A percentile compares a stretch with the other conserved stretches of the same genome.
Evolutionary conservation across 371 early-diverging fungal genomes (phyloP).

Genomic region (Apophysomyces elegans): DNA sequence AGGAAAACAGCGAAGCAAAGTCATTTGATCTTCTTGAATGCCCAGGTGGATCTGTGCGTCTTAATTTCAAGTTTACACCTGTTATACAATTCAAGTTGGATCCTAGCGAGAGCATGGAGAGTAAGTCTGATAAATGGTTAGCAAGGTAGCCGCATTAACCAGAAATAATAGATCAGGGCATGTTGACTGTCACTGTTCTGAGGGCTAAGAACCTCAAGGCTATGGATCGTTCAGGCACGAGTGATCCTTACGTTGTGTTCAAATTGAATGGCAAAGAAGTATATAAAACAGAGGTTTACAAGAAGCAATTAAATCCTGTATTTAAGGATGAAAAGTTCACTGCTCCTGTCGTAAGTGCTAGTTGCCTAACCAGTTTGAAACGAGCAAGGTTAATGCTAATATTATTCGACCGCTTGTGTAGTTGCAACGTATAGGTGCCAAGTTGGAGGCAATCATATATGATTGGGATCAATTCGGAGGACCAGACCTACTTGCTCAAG

Average conservation of each 20-base stretch:
- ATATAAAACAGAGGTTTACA: slow-evolving; percentile 72
- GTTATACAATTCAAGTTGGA: slow-evolving; percentile 33
- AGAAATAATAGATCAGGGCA: slow-evolving; percentile 30
- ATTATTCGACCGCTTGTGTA: slow-evolving; percentile 8
- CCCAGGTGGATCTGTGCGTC: slow-evolving; percentile 20
- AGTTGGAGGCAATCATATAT: slow-evolving; percentile 61
- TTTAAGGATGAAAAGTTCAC: slow-evolving; percentile 72
- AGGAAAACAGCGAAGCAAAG: slow-evolving; percentile 2
- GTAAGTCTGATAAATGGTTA: slow-evolving; percentile 18
- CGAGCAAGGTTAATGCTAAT: not conserved
- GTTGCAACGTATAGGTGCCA: slow-evolving; percentile 42
- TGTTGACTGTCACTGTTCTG: slow-evolving; percentile 29
- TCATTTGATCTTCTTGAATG: slow-evolving; percentile 22
- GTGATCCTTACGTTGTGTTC: slow-evolving; percentile 80
- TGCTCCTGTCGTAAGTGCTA: slow-evolving; percentile 55
- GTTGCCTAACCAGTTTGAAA: slow-evolving; percentile 12
- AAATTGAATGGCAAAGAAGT: slow-evolving; percentile 72
- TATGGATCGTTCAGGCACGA: slow-evolving; percentile 57
- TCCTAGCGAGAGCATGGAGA: slow-evolving; percentile 41
- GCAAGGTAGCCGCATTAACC: not conserved
- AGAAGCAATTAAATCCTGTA: slow-evolving; percentile 77
- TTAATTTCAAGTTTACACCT: slow-evolving; percentile 33
- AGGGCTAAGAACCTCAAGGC: slow-evolving; percentile 44
- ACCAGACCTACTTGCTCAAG: slow-evolving; percentile 53
- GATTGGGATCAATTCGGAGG: slow-evolving; percentile 78